A percentile compares a stretch with the other conserved stretches of the same genome.
Conservation (phyloP, 2,329 filamentous ascomycete species). For the Hypoxylon sp. region DNA sequence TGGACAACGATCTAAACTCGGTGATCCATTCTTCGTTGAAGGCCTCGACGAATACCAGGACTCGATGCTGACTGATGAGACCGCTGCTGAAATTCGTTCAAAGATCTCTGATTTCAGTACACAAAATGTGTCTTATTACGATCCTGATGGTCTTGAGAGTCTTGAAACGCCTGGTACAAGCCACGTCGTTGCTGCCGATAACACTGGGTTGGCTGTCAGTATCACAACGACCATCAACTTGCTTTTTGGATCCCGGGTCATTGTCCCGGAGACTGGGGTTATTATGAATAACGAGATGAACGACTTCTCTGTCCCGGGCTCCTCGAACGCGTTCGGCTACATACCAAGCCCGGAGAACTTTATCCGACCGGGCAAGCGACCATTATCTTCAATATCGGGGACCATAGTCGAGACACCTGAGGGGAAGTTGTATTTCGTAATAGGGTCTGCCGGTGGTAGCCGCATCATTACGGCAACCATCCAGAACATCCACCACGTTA, state of each 20-base stretch:
- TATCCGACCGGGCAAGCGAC: conserved; percentile 81
- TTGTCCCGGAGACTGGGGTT: conserved; percentile 86
- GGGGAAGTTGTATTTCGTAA: conserved; percentile 77
- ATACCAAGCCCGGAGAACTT: conserved; percentile 82
- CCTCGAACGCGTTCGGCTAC: conserved; percentile 82
- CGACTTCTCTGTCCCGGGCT: conserved; percentile 84
- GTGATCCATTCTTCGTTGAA: conserved; percentile 80
- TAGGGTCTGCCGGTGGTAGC: conserved; percentile 85
- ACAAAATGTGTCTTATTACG: conserved; percentile 60
- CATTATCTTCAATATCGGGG: conserved; percentile 82
- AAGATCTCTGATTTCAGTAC: conserved; percentile 62
- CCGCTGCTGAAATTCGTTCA: conserved; percentile 67
- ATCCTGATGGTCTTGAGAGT: conserved; percentile 63
- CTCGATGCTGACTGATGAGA: conserved; percentile 73
- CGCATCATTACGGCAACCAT: conserved; percentile 87
- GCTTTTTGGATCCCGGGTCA: conserved; percentile 80
- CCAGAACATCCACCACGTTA: conserved; percentile 81
- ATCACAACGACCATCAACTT: conserved; percentile 87
- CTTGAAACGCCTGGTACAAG: conserved; percentile 76
- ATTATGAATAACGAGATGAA: conserved; percentile 77
- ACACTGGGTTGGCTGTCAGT: conserved; percentile 79
- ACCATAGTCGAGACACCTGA: conserved; percentile 81
- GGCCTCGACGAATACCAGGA: conserved; percentile 74
- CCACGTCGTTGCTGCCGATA: conserved; percentile 78
- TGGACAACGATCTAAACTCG: conserved; percentile 78